phyloP scores from a whole-genome alignment of 768 basidiomycete species.

The Leccinum aurantiacum region DNA sequence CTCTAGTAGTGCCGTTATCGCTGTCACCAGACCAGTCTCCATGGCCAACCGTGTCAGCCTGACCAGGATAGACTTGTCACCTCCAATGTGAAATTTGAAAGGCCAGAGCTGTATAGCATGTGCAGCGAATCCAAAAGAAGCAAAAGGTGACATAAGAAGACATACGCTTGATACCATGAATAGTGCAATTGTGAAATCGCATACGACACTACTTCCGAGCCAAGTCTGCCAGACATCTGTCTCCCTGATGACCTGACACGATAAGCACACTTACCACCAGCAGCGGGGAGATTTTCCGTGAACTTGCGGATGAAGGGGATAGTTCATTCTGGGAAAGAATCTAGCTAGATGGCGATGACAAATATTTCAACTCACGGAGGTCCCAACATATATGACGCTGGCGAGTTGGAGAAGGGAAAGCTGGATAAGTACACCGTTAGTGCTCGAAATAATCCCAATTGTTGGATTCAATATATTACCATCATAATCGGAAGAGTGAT shows the following conservation, averaged over 20 bases:
- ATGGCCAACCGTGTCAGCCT: constrained; percentile 24
- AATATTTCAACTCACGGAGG: not conserved
- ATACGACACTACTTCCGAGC: constrained; percentile 21
- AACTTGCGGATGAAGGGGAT: not conserved
- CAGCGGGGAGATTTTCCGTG: not conserved
- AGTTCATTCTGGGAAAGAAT: not conserved
- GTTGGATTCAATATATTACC: constrained; percentile 5
- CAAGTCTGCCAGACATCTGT: constrained; percentile 14
- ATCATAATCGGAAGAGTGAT: constrained; percentile 13
- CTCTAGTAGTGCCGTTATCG: constrained; percentile 19
- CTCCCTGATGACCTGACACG: not conserved
- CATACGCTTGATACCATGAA: constrained; percentile 20
- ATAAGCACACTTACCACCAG: constrained; percentile 9
- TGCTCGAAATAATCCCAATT: not conserved
- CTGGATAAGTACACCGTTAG: constrained; percentile 3
- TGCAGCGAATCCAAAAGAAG: not conserved
- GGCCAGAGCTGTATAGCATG: constrained; percentile 14
- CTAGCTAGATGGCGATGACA: not conserved
- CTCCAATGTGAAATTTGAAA: constrained; percentile 6
- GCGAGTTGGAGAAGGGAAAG: constrained; percentile 24
- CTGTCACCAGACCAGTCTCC: constrained; percentile 27
- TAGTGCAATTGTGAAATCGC: constrained; percentile 20
- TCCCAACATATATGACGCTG: constrained; percentile 15
- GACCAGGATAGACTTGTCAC: constrained; percentile 4
- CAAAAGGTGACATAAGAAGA: not conserved